A percentile compares a stretch with the other conserved stretches of the same genome.
Evolutionary conservation across 495 filamentous ascomycete species (phyloP).

Genomic region (Xylaria telfairii): DNA sequence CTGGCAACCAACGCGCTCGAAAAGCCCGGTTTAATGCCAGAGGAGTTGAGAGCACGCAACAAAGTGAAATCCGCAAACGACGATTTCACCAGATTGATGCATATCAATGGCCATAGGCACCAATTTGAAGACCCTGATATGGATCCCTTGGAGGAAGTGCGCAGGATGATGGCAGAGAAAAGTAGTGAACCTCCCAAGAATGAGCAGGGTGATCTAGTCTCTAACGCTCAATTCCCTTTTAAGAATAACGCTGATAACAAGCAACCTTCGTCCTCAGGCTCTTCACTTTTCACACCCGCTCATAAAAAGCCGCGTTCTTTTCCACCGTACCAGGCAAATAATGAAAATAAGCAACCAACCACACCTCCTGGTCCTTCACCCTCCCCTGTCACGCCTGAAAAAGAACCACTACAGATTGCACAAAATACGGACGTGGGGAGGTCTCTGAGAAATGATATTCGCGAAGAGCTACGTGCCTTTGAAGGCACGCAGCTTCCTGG

Average conservation of each 20-base stretch:
- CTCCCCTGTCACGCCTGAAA: too few species aligned
- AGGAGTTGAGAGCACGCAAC: neutral
- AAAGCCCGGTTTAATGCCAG: neutral
- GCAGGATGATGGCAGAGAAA: conserved; percentile 1
- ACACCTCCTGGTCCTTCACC: too few species aligned
- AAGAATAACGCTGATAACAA: neutral
- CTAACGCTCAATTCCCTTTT: neutral
- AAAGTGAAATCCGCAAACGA: neutral
- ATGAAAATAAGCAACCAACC: too few species aligned
- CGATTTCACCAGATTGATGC: conserved; percentile 6
- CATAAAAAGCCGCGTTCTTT: too few species aligned
- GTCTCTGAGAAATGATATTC: neutral
- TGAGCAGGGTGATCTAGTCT: neutral
- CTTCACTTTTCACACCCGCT: neutral
- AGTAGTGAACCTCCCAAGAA: neutral
- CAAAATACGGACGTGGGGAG: neutral
- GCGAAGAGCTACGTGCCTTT: neutral
- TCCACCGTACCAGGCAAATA: too few species aligned
- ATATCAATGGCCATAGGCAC: neutral
- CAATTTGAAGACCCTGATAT: conserved; percentile 7
- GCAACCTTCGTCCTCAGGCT: neutral
- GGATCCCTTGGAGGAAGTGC: neutral
- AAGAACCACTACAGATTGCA: too few species aligned
- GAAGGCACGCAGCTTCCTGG: conserved; percentile 5
- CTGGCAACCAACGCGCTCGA: conserved; percentile 1